Conservation (phyloP, 139 green algal genomes). For the Chlorella sp. region DNA sequence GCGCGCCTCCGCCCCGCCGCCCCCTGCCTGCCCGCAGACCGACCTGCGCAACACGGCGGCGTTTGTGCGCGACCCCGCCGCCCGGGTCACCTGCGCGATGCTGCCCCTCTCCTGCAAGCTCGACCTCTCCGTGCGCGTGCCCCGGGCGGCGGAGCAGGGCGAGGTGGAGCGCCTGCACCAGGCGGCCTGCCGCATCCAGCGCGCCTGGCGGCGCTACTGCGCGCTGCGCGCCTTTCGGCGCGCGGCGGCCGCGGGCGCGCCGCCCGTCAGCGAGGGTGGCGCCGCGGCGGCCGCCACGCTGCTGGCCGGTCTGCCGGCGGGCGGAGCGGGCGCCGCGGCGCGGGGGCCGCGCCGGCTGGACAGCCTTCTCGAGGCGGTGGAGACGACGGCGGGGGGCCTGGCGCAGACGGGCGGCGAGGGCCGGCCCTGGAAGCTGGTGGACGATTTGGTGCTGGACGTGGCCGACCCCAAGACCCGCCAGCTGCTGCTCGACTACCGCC, state of each 20-base stretch:
- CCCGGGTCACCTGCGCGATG: constrained; percentile 68
- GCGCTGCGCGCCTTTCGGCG: constrained; percentile 1
- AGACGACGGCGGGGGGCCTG: not conserved
- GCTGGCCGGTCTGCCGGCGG: not conserved
- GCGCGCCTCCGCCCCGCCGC: no score
- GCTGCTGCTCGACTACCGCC: constrained; percentile 44
- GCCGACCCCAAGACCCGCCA: constrained; percentile 45
- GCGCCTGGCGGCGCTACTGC: constrained; percentile 37
- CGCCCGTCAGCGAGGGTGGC: not conserved
- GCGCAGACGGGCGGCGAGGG: constrained; percentile 1
- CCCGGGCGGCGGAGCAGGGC: constrained; percentile 36
- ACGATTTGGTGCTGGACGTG: constrained; percentile 54
- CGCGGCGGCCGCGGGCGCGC: not conserved
- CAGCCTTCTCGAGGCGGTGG: constrained; percentile 20
- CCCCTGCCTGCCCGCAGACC: no score
- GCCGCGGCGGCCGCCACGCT: constrained; percentile 3
- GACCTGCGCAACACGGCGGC: constrained; percentile 72
- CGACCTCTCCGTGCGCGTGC: constrained; percentile 18
- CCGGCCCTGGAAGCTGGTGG: constrained; percentile 43
- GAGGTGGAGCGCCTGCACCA: constrained; percentile 33
- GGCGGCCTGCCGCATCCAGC: constrained; percentile 48
- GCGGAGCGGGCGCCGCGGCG: not conserved
- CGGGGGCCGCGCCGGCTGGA: constrained; percentile 4
- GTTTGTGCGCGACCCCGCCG: constrained; percentile 68
- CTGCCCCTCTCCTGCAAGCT: constrained; percentile 52